Base-by-base conservation (phyloP, 1,139 yeast species). In the Candida pseudoviswanathii region DNA sequence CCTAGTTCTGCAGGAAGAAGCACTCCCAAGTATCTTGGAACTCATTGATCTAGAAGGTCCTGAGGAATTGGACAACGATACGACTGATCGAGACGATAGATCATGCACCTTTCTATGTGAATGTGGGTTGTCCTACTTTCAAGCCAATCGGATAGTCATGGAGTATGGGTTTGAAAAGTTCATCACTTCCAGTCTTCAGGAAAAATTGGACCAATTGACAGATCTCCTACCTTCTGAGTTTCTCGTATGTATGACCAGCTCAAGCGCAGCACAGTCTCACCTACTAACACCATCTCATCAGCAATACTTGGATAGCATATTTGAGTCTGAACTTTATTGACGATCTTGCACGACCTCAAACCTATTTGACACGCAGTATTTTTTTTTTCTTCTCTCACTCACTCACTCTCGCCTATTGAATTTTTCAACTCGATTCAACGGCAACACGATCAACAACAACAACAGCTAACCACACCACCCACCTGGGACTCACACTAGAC, bases 91-190 rank as follows among this genome's bases (percentile, higher is more conserved):
- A 5, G 29, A 44, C 22, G 31, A 41, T 43, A 41, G 33, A 32
- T 44, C 39, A 4, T 29, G 32, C 39, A 43, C 24, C 2, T 52
- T 54, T 26, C 32, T 52, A 36, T 37, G 43, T 42, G 51, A 54
- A 39, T 51, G 54, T 47, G 55, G 54, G 26, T 51, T 54, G 24
- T 34, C 50, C 10, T 49, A 49, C 41, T 52, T 52, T 31, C 57
- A 52, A 51, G 46, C 44, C 27, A 30, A 26, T 39, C 21, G 37
- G 16, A 37, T 54, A 3, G 33, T 54, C 26, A n/a, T 46, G n/a
- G 31, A n/a, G 7, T 40, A 34, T 26, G 22, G 47, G 2, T 37
- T 54, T 2, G 40, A 44, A 5, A 41, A 43, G n/a, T 51, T 54
- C 34, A 48, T 52, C 5, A 5, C 27, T 9, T 10, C 30, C 25